Evolutionary conservation across 805 yeast genomes (phyloP).

Genomic region (Pichia nakasei): DNA sequence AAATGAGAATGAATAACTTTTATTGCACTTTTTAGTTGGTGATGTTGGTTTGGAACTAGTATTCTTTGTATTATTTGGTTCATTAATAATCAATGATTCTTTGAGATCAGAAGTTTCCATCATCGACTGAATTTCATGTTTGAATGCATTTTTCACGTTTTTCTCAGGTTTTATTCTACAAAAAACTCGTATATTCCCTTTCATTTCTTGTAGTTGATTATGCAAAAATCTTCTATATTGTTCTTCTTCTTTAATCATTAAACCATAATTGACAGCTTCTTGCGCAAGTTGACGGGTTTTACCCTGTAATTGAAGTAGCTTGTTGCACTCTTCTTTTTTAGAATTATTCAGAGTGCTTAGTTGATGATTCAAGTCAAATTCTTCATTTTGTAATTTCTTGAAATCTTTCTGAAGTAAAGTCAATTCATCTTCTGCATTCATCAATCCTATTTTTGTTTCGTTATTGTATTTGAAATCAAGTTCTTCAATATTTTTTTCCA

Average conservation of each 20-base stretch:
- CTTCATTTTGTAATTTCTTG: neutral
- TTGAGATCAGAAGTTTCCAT: constrained; percentile 16
- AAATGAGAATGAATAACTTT: constrained; percentile 44
- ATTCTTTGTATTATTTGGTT: constrained; percentile 9
- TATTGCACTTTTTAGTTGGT: constrained; percentile 11
- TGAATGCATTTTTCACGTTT: constrained; percentile 6
- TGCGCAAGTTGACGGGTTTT: constrained; percentile 18
- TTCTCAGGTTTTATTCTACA: constrained; percentile 70
- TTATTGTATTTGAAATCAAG: constrained; percentile 1
- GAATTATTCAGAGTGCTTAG: constrained; percentile 5
- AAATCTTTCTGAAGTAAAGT: constrained; percentile 3
- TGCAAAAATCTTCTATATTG: constrained; percentile 51
- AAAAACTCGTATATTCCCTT: constrained; percentile 87
- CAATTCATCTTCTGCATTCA: constrained; percentile 3
- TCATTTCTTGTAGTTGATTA: constrained; percentile 69
- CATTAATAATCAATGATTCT: constrained; percentile 24
- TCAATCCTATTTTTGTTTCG: neutral
- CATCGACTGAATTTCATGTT: constrained; percentile 8
- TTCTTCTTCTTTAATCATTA: constrained; percentile 23
- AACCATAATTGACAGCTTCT: constrained; percentile 21
- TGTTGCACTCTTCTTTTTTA: constrained; percentile 7
- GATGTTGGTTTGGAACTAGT: neutral
- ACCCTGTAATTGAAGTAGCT: constrained; percentile 1
- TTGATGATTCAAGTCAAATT: neutral
- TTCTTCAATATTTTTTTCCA: neutral